Conservation (phyloP, 371 early-diverging fungal genomes). For the Rhizopus delemar region DNA sequence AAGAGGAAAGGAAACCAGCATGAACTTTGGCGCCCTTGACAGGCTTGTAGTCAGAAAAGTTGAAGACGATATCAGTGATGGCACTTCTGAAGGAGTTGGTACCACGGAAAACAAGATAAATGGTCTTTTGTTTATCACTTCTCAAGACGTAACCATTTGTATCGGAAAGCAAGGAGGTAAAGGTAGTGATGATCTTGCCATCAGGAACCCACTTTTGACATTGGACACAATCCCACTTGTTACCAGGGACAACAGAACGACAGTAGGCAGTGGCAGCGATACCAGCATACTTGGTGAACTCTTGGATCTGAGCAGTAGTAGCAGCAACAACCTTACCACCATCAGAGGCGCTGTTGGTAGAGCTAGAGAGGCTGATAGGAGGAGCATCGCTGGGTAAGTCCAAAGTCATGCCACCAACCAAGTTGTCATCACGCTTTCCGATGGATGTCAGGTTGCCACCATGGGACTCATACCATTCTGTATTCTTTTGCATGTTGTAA, state of each 20-base stretch:
- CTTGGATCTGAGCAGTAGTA: constrained; percentile 9
- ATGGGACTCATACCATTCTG: constrained; percentile 6
- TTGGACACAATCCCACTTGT: constrained; percentile 20
- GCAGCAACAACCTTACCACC: constrained; percentile 1
- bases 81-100: constrained; percentile 18
- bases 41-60: constrained; percentile 8
- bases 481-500: constrained; percentile 3
- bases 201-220: constrained; percentile 23
- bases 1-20: constrained; percentile 7
- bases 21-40: constrained; percentile 18
- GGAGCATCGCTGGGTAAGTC: constrained; percentile 14
- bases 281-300: constrained; percentile 14
- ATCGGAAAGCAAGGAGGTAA: constrained; percentile 12
- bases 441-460: background rate
- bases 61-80: constrained; percentile 14
- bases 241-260: constrained; percentile 13
- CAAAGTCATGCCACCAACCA: constrained; percentile 12
- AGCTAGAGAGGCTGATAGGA: background rate
- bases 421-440: background rate
- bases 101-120: constrained; percentile 30
- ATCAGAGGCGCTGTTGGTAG: background rate
- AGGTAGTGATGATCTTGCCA: constrained; percentile 23
- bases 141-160: constrained; percentile 27
- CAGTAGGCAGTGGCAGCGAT: constrained; percentile 30
- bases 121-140: constrained; percentile 23